These are phyloP conservation scores for Triangularia setosa DNA, from an alignment of 2,329 filamentous ascomycete species.

Conservation along the genomic window DNA sequence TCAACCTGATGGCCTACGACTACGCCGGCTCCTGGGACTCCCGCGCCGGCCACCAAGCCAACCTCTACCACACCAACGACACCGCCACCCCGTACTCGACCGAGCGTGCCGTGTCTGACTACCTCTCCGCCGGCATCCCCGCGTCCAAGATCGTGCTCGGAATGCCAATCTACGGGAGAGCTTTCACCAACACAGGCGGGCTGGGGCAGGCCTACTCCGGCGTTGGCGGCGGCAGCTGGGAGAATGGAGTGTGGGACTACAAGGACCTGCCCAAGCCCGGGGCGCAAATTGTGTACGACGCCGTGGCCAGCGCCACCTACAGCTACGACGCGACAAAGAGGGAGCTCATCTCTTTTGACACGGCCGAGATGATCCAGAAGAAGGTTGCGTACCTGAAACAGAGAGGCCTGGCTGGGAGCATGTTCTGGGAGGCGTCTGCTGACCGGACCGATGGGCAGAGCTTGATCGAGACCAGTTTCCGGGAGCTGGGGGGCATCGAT, in stretches of 20 bases:
- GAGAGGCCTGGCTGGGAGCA: slow-evolving; percentile 65
- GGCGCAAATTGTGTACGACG: slow-evolving; percentile 56
- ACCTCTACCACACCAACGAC: slow-evolving; percentile 56
- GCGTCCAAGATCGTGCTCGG: slow-evolving; percentile 68
- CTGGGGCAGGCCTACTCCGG: slow-evolving; percentile 62
- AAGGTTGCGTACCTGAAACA: slow-evolving; percentile 65
- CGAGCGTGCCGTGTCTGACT: slow-evolving; percentile 60
- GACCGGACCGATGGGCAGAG: slow-evolving; percentile 60
- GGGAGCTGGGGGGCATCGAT: slow-evolving; percentile 44
- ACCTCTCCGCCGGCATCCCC: slow-evolving; percentile 59
- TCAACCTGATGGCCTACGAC: slow-evolving; percentile 71
- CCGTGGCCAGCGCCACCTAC: slow-evolving; percentile 60
- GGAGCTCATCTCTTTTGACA: slow-evolving; percentile 71
- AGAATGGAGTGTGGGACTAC: slow-evolving; percentile 75
- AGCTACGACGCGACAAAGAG: slow-evolving; percentile 59
- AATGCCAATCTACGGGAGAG: slow-evolving; percentile 75
- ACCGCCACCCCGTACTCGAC: slow-evolving; percentile 67
- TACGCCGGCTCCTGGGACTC: slow-evolving; percentile 66
- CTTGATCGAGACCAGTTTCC: slow-evolving; percentile 51
- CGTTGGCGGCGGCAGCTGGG: slow-evolving; percentile 65
- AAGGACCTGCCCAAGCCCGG: slow-evolving; percentile 66
- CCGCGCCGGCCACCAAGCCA: slow-evolving; percentile 64
- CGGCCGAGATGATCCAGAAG: slow-evolving; percentile 50
- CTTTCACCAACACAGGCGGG: slow-evolving; percentile 62
- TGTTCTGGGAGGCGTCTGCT: slow-evolving; percentile 82